These are phyloP conservation scores for Termitomyces titanicus DNA, from an alignment of 768 basidiomycete species.

Conservation along the genomic window DNA sequence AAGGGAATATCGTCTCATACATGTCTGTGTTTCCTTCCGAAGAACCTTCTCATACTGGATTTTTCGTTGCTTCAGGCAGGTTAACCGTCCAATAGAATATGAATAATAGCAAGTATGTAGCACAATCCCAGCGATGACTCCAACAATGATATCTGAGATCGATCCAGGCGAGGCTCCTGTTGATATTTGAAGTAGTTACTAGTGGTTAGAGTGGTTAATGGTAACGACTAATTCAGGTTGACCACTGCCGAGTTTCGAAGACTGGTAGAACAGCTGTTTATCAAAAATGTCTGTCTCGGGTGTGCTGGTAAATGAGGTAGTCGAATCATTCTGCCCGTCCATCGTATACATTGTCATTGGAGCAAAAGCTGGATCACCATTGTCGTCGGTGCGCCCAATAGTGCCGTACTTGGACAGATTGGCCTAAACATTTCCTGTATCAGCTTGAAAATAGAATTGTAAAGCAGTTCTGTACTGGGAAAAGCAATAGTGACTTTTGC, in stretches of 20 bases:
- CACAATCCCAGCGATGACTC: neutral
- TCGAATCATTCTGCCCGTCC: neutral
- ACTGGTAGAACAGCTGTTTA: slow-evolving; percentile 3
- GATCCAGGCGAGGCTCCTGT: neutral
- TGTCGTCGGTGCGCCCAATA: slow-evolving; percentile 8
- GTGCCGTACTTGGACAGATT: slow-evolving; percentile 11
- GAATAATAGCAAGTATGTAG: neutral
- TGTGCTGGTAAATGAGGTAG: neutral
- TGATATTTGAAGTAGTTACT: slow-evolving; percentile 1
- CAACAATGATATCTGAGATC: neutral
- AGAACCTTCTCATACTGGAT: slow-evolving; percentile 3
- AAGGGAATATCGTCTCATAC: neutral
- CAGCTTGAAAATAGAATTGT: neutral
- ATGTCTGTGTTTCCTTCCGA: neutral
- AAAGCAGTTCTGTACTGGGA: neutral
- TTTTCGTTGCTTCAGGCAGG: neutral
- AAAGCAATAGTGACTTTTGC: slow-evolving; percentile 4
- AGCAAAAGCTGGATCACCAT: slow-evolving; percentile 8
- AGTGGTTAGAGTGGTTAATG: too few species aligned
- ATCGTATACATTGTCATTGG: slow-evolving; percentile 7
- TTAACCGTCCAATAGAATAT: neutral
- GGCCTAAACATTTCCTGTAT: neutral
- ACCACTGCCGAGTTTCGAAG: slow-evolving; percentile 1
- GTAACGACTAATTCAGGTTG: slow-evolving; percentile 5
- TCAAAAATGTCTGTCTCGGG: neutral